These are phyloP conservation scores for Ustanciosporium gigantosporum DNA, from an alignment of 1,284 basidiomycete species.

Conservation along the genomic window DNA sequence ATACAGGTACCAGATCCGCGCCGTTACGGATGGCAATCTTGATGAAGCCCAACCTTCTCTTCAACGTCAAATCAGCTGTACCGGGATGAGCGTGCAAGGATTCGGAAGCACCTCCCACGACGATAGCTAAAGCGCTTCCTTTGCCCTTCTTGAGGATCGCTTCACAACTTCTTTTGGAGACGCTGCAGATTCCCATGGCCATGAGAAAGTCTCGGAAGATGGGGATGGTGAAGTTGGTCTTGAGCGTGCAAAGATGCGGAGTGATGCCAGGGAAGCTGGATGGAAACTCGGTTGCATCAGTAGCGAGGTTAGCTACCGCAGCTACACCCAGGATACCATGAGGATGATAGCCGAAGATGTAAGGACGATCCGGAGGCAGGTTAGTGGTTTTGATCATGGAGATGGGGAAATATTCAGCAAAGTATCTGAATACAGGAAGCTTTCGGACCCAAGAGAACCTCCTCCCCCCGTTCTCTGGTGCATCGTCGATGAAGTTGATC, in stretches of 20 bases:
- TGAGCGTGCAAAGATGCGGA: slow-evolving; percentile 88
- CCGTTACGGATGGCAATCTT: slow-evolving; percentile 94
- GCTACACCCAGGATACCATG: slow-evolving; percentile 66
- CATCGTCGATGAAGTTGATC: slow-evolving; percentile 72
- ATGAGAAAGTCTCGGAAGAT: slow-evolving; percentile 86
- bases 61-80: slow-evolving; percentile 87
- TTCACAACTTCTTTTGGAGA: slow-evolving; percentile 84
- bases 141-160: slow-evolving; percentile 72
- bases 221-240: slow-evolving; percentile 83
- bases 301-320: slow-evolving; percentile 88
- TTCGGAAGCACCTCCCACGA: slow-evolving; percentile 94
- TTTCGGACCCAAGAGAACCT: slow-evolving; percentile 77
- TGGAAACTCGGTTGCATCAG: slow-evolving; percentile 94
- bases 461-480: slow-evolving; percentile 78
- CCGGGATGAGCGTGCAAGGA: slow-evolving; percentile 90
- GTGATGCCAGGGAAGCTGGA: slow-evolving; percentile 84
- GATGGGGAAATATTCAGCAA: slow-evolving; percentile 89
- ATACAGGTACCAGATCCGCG: slow-evolving; percentile 52
- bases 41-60: slow-evolving; percentile 80
- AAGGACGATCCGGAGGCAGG: slow-evolving; percentile 84
- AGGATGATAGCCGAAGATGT: slow-evolving; percentile 74
- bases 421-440: slow-evolving; percentile 75
- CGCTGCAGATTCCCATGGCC: slow-evolving; percentile 81
- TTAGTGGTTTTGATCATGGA: slow-evolving; percentile 65
- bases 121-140: slow-evolving; percentile 80